A percentile compares a stretch with the other conserved stretches of the same genome.
These are phyloP conservation scores for Eucalyptus virginea DNA, from an alignment of 345 rosid species.

Conservation along the genomic window DNA sequence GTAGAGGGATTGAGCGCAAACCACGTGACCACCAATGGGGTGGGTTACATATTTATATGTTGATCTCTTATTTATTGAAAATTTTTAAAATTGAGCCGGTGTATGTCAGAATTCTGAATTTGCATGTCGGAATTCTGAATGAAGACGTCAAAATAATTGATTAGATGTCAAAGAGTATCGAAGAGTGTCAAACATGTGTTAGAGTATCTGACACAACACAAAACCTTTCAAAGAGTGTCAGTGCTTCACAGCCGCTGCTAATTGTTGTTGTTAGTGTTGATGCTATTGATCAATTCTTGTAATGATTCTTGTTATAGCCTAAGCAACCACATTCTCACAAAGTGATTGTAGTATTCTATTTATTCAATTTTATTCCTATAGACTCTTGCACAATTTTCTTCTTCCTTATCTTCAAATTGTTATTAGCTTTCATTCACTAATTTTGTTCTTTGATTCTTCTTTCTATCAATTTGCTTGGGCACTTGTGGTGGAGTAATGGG, in stretches of 20 bases:
- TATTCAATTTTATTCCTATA: background rate
- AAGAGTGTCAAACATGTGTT: background rate
- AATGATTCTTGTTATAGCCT: background rate
- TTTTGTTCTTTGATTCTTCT: background rate
- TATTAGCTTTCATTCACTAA: background rate
- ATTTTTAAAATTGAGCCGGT: too few species aligned
- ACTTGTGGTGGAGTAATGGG: background rate
- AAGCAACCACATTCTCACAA: background rate
- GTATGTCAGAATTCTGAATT: too few species aligned
- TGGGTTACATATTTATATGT: too few species aligned
- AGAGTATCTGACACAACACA: too few species aligned
- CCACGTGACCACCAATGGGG: too few species aligned
- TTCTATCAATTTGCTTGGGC: background rate
- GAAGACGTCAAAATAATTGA: too few species aligned
- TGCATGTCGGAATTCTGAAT: too few species aligned
- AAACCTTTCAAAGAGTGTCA: too few species aligned
- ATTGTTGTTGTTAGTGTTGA: background rate
- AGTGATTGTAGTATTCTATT: background rate
- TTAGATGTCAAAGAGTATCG: rapidly evolving
- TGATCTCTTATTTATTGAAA: too few species aligned
- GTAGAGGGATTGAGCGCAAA: too few species aligned
- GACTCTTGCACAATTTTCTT: background rate
- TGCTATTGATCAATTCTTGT: background rate
- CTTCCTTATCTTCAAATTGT: background rate
- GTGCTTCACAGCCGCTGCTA: rapidly evolving